Conservation (phyloP, 2,329 filamentous ascomycete species). For the Alternaria sp. region DNA sequence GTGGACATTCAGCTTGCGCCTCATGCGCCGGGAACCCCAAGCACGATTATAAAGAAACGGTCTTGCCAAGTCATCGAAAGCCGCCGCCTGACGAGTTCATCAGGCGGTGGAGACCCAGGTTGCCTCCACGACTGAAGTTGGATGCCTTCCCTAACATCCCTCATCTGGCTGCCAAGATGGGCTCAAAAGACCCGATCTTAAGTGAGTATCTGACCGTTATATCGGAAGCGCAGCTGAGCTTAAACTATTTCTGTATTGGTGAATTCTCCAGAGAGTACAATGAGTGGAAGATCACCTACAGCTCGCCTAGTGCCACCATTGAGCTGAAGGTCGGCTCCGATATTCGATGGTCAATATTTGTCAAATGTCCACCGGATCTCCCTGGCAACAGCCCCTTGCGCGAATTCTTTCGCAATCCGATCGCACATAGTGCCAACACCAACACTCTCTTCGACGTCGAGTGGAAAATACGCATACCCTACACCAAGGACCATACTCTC, state of each 20-base stretch:
- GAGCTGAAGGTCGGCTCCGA: slow-evolving; percentile 49
- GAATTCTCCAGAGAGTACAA: slow-evolving; percentile 33
- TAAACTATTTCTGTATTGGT: slow-evolving; percentile 19
- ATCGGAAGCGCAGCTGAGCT: slow-evolving; percentile 10
- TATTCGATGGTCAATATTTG: slow-evolving; percentile 55
- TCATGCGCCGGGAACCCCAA: slow-evolving; percentile 62
- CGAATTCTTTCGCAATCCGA: slow-evolving; percentile 45
- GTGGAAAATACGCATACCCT: slow-evolving; percentile 36
- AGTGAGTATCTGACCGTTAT: slow-evolving; percentile 13
- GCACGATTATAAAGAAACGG: slow-evolving; percentile 50
- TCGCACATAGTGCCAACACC: slow-evolving; percentile 20
- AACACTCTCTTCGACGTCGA: slow-evolving; percentile 17
- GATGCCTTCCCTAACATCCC: slow-evolving; percentile 21
- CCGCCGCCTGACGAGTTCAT: slow-evolving; percentile 53
- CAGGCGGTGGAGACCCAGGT: slow-evolving; percentile 41
- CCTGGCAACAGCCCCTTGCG: slow-evolving; percentile 50
- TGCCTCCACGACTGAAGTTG: slow-evolving; percentile 32
- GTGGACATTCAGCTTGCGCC: slow-evolving; percentile 62
- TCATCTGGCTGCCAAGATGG: neutral
- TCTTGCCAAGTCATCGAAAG: slow-evolving; percentile 31
- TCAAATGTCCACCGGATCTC: slow-evolving; percentile 48
- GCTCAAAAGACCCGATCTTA: neutral
- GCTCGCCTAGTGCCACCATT: slow-evolving; percentile 47
- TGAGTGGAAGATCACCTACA: slow-evolving; percentile 53
- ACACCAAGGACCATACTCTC: slow-evolving; percentile 10